Evolutionary conservation across 2,329 filamentous ascomycete genomes (phyloP).

Genomic region (Hypoxylon sp.): DNA sequence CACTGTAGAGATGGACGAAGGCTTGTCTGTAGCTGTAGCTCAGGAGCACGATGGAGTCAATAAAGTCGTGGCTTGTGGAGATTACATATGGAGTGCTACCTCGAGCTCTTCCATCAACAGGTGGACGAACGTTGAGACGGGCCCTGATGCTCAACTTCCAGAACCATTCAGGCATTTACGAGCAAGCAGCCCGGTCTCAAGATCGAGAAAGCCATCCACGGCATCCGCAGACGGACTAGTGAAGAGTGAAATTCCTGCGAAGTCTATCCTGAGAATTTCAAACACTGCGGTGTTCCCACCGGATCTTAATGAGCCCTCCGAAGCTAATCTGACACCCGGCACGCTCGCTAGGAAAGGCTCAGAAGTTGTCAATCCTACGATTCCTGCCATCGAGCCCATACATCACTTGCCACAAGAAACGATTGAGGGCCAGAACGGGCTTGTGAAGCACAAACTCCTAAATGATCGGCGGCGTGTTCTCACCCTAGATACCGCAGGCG

Average conservation of each 20-base stretch:
- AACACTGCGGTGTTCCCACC: constrained; percentile 83
- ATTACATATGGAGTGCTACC: constrained; percentile 90
- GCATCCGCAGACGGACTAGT: constrained; percentile 52
- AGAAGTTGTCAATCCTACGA: constrained; percentile 64
- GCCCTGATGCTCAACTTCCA: constrained; percentile 75
- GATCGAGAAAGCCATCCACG: constrained; percentile 54
- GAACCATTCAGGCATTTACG: constrained; percentile 64
- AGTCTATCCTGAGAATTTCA: constrained; percentile 84
- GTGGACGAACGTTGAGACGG: constrained; percentile 88
- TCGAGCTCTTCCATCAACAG: constrained; percentile 92
- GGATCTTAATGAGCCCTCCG: constrained; percentile 64
- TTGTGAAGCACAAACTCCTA: constrained; percentile 92
- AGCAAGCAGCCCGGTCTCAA: constrained; percentile 56
- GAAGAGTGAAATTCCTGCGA: constrained; percentile 78
- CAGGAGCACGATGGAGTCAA: constrained; percentile 89
- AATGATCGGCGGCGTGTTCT: constrained; percentile 91
- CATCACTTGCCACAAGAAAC: constrained; percentile 79
- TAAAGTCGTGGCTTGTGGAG: constrained; percentile 75
- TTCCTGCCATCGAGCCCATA: constrained; percentile 69
- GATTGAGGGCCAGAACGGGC: constrained; percentile 93
- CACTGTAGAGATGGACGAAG: constrained; percentile 81
- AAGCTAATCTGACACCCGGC: constrained; percentile 60
- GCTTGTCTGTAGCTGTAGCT: constrained; percentile 87
- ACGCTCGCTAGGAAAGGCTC: constrained; percentile 67
- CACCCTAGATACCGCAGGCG: constrained; percentile 93